Conservation (phyloP, 1,139 yeast species). For the Taphrina deformans region DNA sequence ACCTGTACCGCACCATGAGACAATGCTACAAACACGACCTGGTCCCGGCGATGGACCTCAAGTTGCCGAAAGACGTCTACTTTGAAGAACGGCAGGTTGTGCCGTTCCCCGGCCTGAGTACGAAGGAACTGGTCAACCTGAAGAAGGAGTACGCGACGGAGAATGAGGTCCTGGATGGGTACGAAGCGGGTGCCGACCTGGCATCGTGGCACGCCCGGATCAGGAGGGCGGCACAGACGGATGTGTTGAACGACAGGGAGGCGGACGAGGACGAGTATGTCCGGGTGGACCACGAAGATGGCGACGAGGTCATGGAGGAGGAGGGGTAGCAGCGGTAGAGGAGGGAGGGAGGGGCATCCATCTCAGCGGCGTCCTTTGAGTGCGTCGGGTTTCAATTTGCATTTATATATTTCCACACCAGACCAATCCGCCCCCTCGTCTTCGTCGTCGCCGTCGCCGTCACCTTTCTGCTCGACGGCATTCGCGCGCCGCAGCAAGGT, state of each 20-base stretch:
- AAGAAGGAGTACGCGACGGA: conserved; percentile 43
- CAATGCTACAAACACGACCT: neutral
- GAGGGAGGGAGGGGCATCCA: neutral
- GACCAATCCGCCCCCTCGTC: neutral
- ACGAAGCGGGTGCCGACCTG: conserved; percentile 43
- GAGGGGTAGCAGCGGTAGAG: neutral
- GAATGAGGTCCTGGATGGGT: conserved; percentile 40
- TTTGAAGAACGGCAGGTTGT: conserved; percentile 2
- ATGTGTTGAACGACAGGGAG: neutral
- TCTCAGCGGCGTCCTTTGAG: too few relatives aligned
- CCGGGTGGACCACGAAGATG: conserved; percentile 3
- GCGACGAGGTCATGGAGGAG: conserved; percentile 18
- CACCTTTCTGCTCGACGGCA: neutral
- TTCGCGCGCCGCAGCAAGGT: neutral
- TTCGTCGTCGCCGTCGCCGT: neutral
- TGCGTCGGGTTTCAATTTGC: too few relatives aligned
- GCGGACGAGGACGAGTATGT: neutral
- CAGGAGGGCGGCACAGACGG: conserved; percentile 47
- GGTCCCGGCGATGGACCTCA: neutral
- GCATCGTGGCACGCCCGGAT: conserved; percentile 48
- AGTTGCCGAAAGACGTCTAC: neutral
- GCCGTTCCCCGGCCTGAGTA: conserved; percentile 10
- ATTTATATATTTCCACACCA: conserved; percentile 10
- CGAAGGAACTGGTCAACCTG: conserved; percentile 41
- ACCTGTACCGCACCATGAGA: conserved; percentile 3